phyloP scores from a whole-genome alignment of 108 stramenopile genomes.

The Discostella stelligeroides region DNA sequence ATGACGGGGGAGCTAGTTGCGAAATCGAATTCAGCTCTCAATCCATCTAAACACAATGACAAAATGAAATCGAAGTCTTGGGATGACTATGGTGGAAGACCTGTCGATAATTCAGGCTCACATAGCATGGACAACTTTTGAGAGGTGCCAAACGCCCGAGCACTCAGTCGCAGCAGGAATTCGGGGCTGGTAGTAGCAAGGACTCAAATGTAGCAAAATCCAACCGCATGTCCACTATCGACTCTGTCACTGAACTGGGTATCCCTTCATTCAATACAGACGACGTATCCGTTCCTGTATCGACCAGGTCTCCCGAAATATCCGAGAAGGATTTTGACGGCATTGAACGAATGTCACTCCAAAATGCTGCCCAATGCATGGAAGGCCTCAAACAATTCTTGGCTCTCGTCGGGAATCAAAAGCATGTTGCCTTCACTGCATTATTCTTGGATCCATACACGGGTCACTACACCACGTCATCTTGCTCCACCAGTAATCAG shows the following conservation, averaged over 20 bases:
- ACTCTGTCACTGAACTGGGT: slow-evolving; percentile 9
- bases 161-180: not conserved
- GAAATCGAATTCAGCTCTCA: not conserved
- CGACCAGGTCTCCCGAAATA: slow-evolving; percentile 1
- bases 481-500: not conserved
- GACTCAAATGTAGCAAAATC: slow-evolving; percentile 4
- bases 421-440: slow-evolving; percentile 47
- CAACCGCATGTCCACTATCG: slow-evolving; percentile 2
- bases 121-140: not conserved
- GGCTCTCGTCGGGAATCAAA: slow-evolving; percentile 14
- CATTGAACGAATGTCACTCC: slow-evolving; percentile 31
- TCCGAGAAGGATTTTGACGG: slow-evolving; percentile 34
- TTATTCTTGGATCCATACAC: slow-evolving; percentile 44
- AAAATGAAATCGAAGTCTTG: slow-evolving; percentile 12
- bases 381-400: slow-evolving; percentile 42
- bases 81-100: slow-evolving; percentile 31
- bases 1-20: not conserved
- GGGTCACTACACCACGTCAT: slow-evolving; percentile 10
- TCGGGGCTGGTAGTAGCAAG: not conserved
- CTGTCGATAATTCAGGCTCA: not conserved
- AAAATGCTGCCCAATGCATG: slow-evolving; percentile 40
- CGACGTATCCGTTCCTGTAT: not conserved
- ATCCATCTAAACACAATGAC: not conserved
- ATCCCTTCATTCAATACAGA: slow-evolving; percentile 8
- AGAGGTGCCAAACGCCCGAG: slow-evolving; percentile 18